Evolutionary conservation across 2,329 filamentous ascomycete species (phyloP), one percentile per base, ranked within the genome.

Genomic region (Trichoderma simmonsii): DNA sequence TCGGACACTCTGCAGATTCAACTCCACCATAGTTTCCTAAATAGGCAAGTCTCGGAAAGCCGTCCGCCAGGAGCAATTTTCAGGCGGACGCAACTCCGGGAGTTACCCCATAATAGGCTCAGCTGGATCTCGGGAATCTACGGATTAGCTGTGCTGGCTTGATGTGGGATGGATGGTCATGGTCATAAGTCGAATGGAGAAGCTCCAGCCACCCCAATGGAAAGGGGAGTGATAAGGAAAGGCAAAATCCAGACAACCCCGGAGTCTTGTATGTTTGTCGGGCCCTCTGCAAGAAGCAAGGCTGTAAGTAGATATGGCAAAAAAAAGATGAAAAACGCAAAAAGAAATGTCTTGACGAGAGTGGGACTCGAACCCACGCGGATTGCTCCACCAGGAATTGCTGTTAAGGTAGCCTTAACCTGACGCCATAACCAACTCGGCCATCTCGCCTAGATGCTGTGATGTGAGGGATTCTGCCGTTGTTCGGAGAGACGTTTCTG

Each of bases 291-390:
- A 21, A 34, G 26, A 32, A 9, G n/a, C 14, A 51, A 24, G n/a
- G n/a, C 48, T 24, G n/a, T 54, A 21, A 60, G 11, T 32, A n/a
- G 18, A 34, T 14, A 60, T n/a, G n/a, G 30, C 32, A 15, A 43
- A 32, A 51, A 51, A 51, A 39, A 32, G 2, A 54, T 11, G 12
- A 71, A 71, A 59, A 24, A 24, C 48, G 48, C 48, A 54, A 65
- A 65, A 73, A 70, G 57, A 60, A 68, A 57, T 34, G 8, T 43
- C 59, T 71, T 73, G 72, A 73, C 67, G 61, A 72, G 72, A 73
- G 72, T 73, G 72, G 72, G 71, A 73, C 64, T 73, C 71, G 72
- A 73, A 73, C 72, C 71, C 72, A 73, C 72, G 72, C 65, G 71
- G 71, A 72, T 72, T 72, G 71, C 71, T 72, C 71, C 71, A 72